Evolutionary conservation across 2,329 filamentous ascomycete genomes (phyloP).

Genomic region (Tolypocladium tundrense): DNA sequence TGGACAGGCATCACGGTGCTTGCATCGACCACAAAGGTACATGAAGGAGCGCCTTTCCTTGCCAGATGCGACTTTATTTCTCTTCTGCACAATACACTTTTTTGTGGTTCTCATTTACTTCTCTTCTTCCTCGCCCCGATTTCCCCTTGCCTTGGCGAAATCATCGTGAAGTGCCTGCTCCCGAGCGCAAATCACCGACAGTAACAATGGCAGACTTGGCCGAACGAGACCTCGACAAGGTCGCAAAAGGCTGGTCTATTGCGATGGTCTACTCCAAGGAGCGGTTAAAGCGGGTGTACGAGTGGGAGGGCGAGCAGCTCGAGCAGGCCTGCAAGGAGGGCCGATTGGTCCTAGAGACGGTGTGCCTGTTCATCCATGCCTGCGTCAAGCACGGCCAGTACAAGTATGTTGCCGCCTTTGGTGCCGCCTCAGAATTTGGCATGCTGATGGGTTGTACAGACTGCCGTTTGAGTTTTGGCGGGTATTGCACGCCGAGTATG

Average conservation of each 20-base stretch:
- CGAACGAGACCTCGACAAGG: conserved; percentile 21
- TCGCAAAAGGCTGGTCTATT: conserved; percentile 26
- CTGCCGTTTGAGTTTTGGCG: conserved; percentile 27
- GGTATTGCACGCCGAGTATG: conserved; percentile 25
- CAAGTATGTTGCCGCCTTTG: conserved; percentile 13
- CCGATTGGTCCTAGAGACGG: conserved; percentile 24
- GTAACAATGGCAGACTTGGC: conserved; percentile 12
- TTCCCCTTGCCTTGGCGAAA: too few species aligned
- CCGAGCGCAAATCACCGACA: not conserved
- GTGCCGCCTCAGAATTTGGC: not conserved
- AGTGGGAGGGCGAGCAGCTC: conserved; percentile 21
- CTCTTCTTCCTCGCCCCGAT: not conserved
- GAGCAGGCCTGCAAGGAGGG: conserved; percentile 21
- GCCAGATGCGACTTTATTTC: not conserved
- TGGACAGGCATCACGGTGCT: conserved; percentile 1
- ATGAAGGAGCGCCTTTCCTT: not conserved
- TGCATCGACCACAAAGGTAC: not conserved
- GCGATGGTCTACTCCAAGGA: conserved; percentile 25
- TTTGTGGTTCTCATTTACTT: not conserved
- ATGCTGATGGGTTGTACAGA: conserved; percentile 8
- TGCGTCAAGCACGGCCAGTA: conserved; percentile 27
- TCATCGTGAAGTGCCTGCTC: not conserved
- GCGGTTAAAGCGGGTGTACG: conserved; percentile 20
- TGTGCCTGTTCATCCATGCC: conserved; percentile 28
- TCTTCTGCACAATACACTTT: not conserved